Evolutionary conservation across 2,329 filamentous ascomycete genomes (phyloP).

Genomic region (Aspergillus pseudoviridinutans): DNA sequence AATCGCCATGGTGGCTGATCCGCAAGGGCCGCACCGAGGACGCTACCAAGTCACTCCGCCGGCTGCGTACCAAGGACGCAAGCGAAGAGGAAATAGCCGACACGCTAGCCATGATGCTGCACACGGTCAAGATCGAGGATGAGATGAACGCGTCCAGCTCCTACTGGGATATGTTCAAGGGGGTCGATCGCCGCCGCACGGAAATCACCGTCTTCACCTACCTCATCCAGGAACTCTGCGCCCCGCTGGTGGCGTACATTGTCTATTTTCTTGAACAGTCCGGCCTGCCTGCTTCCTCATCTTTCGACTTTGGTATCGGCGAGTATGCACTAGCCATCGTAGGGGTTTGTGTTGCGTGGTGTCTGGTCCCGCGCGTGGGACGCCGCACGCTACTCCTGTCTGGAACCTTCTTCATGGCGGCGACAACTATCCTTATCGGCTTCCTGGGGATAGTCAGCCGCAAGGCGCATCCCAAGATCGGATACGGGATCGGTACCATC

Average conservation of each 20-base stretch:
- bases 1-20: constrained; percentile 4
- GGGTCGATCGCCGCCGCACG: constrained; percentile 35
- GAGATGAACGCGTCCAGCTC: constrained; percentile 26
- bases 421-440: constrained; percentile 27
- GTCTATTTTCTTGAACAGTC: constrained; percentile 41
- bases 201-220: constrained; percentile 40
- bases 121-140: constrained; percentile 34
- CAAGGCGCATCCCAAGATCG: constrained; percentile 19
- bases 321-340: constrained; percentile 48
- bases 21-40: too few relatives aligned
- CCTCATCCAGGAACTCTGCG: constrained; percentile 35
- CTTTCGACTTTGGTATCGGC: constrained; percentile 44
- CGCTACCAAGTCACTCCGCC: too few relatives aligned
- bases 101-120: constrained; percentile 22
- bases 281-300: constrained; percentile 28
- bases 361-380: constrained; percentile 34
- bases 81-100: too few relatives aligned
- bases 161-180: constrained; percentile 31
- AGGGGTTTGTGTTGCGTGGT: constrained; percentile 53
- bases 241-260: constrained; percentile 32
- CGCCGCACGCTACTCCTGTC: constrained; percentile 39
- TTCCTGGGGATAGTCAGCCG: constrained; percentile 18
- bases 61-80: too few relatives aligned
- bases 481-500: constrained; percentile 39
- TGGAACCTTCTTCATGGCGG: constrained; percentile 26